Evolutionary conservation across 371 early-diverging fungal species (phyloP), one percentile per base, ranked within the genome.

Genomic region (Lichtheimia hyalospora): DNA sequence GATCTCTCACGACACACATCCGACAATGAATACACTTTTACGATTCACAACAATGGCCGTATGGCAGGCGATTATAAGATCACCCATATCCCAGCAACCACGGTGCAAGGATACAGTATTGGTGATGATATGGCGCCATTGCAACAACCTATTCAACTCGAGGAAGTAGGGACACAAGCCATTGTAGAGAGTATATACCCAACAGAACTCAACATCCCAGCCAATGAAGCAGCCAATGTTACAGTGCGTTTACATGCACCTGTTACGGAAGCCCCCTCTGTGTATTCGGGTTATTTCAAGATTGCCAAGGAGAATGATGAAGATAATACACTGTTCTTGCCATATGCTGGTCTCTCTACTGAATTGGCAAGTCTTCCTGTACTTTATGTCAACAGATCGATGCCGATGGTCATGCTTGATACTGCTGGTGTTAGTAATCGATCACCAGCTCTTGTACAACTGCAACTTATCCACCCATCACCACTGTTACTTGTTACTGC

Each of bases 41-140:
- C 63, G 0, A 67, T 92, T 54, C 79, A 63, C 27, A 91, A 92
- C 69, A 74, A 68, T 13, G 87, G 84, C 60, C 73, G 74, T 40
- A 59, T 74, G 48, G 62, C 67, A 1, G 70, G 71, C 50, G 81
- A 83, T 44, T 91, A 86, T 67, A 66, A 52, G 15, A 57, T 91
- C 3, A 52, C 66, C 3, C 81, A 82, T 62, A 40, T 66, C 5
- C 67, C 80, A 14, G 72, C 87, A 1, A 69, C 63, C 18, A 68
- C 82, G n/a, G 70, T 75, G 0, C 74, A 77, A 64, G 79, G 74
- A 1, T 80, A 77, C 64, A 55, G 61, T 7, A 46, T 7, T 18
- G 46, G 63, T 13, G 43, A 55, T 3, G 42, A 23, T 13, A 34
- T 27, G 4, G 34, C 49, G 4, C 72, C 77, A 0, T 42, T 79